phyloP scores from a whole-genome alignment of 2,329 filamentous ascomycete species.

The Alternaria sp. region DNA sequence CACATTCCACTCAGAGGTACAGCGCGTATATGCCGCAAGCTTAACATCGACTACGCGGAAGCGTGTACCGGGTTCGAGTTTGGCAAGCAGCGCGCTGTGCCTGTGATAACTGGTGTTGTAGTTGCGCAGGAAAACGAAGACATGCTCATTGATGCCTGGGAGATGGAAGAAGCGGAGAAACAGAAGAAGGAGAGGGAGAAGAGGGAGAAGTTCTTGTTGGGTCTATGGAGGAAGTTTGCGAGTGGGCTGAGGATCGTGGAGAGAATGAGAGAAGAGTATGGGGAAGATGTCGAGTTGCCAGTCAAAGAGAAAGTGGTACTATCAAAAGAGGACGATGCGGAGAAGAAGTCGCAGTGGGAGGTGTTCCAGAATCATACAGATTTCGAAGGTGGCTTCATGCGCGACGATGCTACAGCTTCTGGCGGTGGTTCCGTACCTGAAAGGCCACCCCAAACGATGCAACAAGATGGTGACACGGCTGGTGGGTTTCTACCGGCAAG shows the following conservation, averaged over 20 bases:
- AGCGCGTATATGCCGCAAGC: conserved; percentile 79
- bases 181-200: conserved; percentile 82
- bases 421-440: conserved; percentile 24
- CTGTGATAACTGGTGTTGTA: conserved; percentile 88
- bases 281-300: conserved; percentile 61
- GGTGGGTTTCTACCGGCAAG: conserved; percentile 52
- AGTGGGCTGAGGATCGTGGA: conserved; percentile 81
- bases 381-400: conserved; percentile 56
- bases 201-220: conserved; percentile 74
- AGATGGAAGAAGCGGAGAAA: conserved; percentile 75
- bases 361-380: conserved; percentile 41
- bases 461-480: conserved; percentile 40
- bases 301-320: conserved; percentile 64
- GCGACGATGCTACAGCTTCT: conserved; percentile 37
- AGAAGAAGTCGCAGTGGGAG: conserved; percentile 56
- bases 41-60: conserved; percentile 89
- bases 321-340: conserved; percentile 62
- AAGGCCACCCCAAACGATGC: conserved; percentile 19
- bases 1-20: conserved; percentile 83
- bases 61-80: conserved; percentile 98
- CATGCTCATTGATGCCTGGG: conserved; percentile 78
- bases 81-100: conserved; percentile 90
- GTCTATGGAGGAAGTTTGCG: conserved; percentile 84
- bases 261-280: conserved; percentile 46
- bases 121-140: conserved; percentile 82